These are phyloP conservation scores for Ceratobasidium theobromae DNA, from an alignment of 1,284 basidiomycete genomes.

Conservation along the genomic window DNA sequence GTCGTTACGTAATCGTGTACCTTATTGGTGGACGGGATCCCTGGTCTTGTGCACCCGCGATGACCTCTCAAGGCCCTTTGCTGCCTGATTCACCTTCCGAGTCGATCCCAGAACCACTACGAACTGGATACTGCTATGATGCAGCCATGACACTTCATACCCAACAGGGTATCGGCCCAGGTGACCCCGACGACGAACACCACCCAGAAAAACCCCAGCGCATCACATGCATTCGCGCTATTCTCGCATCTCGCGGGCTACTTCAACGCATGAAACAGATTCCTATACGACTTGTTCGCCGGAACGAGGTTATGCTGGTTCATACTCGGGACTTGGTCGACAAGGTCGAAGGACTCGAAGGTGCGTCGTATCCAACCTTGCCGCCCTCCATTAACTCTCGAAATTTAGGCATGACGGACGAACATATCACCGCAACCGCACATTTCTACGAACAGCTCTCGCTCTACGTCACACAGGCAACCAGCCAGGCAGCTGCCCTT, in stretches of 20 bases:
- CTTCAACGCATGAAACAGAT: constrained; percentile 76
- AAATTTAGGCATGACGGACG: constrained; percentile 62
- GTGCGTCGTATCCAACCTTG: constrained; percentile 50
- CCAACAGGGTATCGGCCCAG: constrained; percentile 48
- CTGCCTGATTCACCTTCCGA: constrained; percentile 6
- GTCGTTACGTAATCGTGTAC: no score
- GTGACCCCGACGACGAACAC: constrained; percentile 44
- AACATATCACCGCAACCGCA: constrained; percentile 71
- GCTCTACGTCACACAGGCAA: constrained; percentile 86
- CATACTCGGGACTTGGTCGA: constrained; percentile 91
- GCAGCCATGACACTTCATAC: constrained; percentile 82
- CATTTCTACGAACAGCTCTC: constrained; percentile 87
- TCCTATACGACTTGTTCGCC: constrained; percentile 69
- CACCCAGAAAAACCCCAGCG: constrained; percentile 91
- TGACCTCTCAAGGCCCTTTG: constrained; percentile 10
- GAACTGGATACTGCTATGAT: constrained; percentile 82
- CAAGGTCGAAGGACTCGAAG: constrained; percentile 75
- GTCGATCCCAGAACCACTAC: neutral
- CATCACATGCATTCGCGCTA: constrained; percentile 76
- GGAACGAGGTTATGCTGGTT: constrained; percentile 82
- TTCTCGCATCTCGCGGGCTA: constrained; percentile 63
- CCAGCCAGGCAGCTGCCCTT: constrained; percentile 80
- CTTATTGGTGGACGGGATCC: no score
- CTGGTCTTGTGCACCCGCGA: no score
- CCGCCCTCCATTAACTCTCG: neutral